Percentiles rank a stretch among this genome's conserved stretches.
Conservation (phyloP, 345 rosid species). For the Bruguiera sexangula region DNA sequence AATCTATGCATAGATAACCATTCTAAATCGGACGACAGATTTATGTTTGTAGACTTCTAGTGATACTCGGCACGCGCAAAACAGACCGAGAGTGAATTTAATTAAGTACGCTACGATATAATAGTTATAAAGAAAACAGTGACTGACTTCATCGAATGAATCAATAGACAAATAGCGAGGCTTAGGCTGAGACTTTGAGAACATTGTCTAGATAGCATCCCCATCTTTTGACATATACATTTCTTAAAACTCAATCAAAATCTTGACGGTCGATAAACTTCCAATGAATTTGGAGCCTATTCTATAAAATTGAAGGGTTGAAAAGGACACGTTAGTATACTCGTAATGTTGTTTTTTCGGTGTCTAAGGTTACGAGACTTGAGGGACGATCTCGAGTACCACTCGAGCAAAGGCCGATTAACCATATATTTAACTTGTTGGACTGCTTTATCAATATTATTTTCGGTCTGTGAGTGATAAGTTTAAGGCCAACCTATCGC, state of each 20-base stretch:
- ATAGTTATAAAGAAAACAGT: no score
- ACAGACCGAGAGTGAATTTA: conserved; percentile 3
- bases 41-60: neutral
- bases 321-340: neutral
- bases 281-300: neutral
- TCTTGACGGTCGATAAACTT: neutral
- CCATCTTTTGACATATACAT: neutral
- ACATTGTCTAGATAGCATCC: neutral
- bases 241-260: neutral
- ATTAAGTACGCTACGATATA: neutral
- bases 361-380: neutral
- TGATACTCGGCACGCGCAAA: neutral
- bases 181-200: neutral
- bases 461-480: neutral
- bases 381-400: neutral
- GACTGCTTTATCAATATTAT: neutral
- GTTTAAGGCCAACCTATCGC: neutral
- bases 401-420: no score
- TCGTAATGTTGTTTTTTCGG: neutral
- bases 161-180: no score
- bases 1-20: no score
- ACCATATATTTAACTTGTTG: neutral
- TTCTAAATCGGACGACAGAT: neutral
- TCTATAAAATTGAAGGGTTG: neutral
- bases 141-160: neutral